phyloP scores from a whole-genome alignment of 768 basidiomycete species.

The Pleurotus salmoneostramineus region DNA sequence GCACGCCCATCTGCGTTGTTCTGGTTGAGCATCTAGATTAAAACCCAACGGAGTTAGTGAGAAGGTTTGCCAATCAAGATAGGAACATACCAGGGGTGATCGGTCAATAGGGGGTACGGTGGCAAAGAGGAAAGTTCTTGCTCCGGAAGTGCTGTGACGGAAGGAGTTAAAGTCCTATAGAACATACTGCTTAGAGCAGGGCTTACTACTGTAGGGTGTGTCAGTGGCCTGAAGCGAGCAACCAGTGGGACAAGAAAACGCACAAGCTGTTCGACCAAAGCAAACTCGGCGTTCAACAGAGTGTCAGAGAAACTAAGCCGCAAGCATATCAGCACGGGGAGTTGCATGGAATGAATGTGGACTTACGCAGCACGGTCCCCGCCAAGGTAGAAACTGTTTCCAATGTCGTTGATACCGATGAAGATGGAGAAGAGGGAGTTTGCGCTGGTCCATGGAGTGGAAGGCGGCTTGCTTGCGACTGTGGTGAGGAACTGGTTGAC shows the following conservation, averaged over 20 bases:
- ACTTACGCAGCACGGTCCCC: slow-evolving; percentile 46
- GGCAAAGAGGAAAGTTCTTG: slow-evolving; percentile 50
- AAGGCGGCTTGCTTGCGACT: slow-evolving; percentile 42
- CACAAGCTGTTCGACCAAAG: slow-evolving; percentile 44
- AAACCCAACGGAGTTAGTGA: too few species aligned
- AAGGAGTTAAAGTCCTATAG: slow-evolving; percentile 2
- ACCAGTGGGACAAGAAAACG: slow-evolving; percentile 12
- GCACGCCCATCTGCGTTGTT: too few species aligned
- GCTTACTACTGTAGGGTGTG: slow-evolving; percentile 25
- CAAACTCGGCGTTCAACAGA: slow-evolving; percentile 47
- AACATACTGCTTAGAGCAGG: background rate
- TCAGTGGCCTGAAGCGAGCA: slow-evolving; percentile 3
- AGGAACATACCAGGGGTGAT: slow-evolving; percentile 31
- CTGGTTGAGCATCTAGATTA: slow-evolving; percentile 36
- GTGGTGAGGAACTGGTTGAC: slow-evolving; percentile 52
- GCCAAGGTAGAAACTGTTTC: slow-evolving; percentile 42
- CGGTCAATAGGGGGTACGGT: slow-evolving; percentile 39
- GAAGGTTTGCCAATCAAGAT: too few species aligned
- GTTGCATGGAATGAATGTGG: background rate
- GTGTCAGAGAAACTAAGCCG: slow-evolving; percentile 40
- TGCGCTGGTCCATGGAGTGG: slow-evolving; percentile 49
- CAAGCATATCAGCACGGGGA: background rate
- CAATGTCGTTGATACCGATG: slow-evolving; percentile 73
- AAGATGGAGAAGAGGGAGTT: slow-evolving; percentile 64
- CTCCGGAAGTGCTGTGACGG: slow-evolving; percentile 41